phyloP scores from a whole-genome alignment of 179 eudicot species.

The Heliamphora pulchella region DNA sequence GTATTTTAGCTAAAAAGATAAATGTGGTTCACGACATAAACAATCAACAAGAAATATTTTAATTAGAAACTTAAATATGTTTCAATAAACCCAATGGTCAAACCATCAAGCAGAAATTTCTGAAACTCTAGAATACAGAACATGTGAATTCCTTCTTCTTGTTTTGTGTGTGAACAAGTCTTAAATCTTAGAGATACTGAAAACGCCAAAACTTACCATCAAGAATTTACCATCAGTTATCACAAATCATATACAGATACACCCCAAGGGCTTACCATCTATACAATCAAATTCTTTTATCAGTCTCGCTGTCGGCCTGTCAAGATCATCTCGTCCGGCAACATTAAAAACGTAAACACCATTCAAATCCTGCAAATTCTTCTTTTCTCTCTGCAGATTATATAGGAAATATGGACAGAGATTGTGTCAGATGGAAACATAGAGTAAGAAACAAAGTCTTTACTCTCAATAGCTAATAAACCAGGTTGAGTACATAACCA shows the following conservation, averaged over 20 bases:
- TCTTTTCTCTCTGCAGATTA: conserved; percentile 74
- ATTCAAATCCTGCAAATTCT: conserved; percentile 79
- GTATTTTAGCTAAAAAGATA: background rate
- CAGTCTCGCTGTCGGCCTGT: conserved; percentile 81
- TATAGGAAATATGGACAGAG: background rate
- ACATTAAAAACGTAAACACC: conserved; percentile 73
- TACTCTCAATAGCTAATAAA: background rate
- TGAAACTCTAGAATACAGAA: background rate
- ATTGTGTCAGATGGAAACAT: background rate
- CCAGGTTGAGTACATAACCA: background rate
- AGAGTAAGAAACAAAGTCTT: background rate
- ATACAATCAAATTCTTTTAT: conserved; percentile 75
- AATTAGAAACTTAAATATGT: background rate
- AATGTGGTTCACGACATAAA: background rate
- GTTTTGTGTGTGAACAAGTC: background rate
- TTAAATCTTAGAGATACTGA: background rate
- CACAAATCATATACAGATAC: background rate
- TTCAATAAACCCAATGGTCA: background rate
- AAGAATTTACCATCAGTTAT: background rate
- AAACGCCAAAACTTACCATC: background rate
- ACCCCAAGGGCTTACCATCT: conserved; percentile 45
- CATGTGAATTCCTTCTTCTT: background rate
- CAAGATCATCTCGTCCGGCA: conserved; percentile 69
- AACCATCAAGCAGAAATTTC: background rate
- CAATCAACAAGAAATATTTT: background rate